Percentiles rank a stretch among this genome's conserved stretches.
These are phyloP conservation scores for Skeletonema marinoi DNA, from an alignment of 108 stramenopile species.

Conservation along the genomic window DNA sequence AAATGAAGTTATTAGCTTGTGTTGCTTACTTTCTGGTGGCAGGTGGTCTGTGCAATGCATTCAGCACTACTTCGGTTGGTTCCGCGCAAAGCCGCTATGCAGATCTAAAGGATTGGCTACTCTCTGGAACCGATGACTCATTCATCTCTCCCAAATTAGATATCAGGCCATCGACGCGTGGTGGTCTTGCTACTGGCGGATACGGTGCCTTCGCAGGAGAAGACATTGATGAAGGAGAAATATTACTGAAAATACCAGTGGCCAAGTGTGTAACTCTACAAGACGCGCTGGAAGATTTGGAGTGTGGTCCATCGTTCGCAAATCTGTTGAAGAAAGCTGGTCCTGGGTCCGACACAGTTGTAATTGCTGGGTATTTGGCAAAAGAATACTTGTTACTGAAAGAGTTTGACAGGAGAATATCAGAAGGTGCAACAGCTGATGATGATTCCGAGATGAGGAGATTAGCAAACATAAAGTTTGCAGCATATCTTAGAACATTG, in stretches of 20 bases:
- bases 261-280: slow-evolving; percentile 62
- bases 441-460: neutral
- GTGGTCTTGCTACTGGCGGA: slow-evolving; percentile 34
- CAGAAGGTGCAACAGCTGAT: neutral
- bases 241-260: slow-evolving; percentile 67
- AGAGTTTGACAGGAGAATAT: neutral
- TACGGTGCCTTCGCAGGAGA: slow-evolving; percentile 63
- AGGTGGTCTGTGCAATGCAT: neutral
- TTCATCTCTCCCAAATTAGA: slow-evolving; percentile 37
- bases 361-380: slow-evolving; percentile 74
- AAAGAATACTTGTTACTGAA: slow-evolving; percentile 56
- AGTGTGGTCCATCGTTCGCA: slow-evolving; percentile 56
- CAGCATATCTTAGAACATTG: slow-evolving; percentile 63
- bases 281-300: slow-evolving; percentile 44
- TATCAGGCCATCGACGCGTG: slow-evolving; percentile 29
- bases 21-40: neutral
- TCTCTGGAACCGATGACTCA: neutral
- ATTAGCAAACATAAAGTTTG: slow-evolving; percentile 36
- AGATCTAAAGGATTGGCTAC: slow-evolving; percentile 26
- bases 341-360: slow-evolving; percentile 60
- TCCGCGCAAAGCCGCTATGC: slow-evolving; percentile 3
- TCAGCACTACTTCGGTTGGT: neutral
- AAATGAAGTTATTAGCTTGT: neutral
- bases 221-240: slow-evolving; percentile 46
- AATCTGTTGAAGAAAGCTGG: slow-evolving; percentile 51